Percentiles rank a stretch among this genome's conserved stretches.
Conservation (phyloP, 1,284 basidiomycete species). For the Sphagnurus paluster region DNA sequence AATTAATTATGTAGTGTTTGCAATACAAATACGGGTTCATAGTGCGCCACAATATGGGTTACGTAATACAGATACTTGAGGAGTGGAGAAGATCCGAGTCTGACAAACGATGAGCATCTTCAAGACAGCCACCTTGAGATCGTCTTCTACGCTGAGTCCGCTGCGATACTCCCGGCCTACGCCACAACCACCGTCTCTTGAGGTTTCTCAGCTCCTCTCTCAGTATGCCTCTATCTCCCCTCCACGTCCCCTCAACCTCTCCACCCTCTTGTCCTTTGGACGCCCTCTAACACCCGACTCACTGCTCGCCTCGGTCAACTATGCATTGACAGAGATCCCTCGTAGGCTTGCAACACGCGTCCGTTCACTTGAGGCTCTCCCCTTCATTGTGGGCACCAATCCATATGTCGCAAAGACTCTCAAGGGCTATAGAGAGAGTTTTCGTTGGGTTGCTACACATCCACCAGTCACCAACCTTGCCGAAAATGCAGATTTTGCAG, state of each 20-base stretch:
- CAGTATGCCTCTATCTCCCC: constrained; percentile 52
- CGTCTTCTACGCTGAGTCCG: background rate
- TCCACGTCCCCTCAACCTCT: constrained; percentile 66
- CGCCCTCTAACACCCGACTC: constrained; percentile 69
- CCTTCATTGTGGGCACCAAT: constrained; percentile 89
- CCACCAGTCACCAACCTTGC: constrained; percentile 64
- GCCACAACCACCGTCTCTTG: constrained; percentile 34
- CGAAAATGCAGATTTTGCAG: constrained; percentile 72
- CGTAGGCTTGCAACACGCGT: constrained; percentile 71
- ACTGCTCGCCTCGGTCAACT: constrained; percentile 66
- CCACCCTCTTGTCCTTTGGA: constrained; percentile 70
- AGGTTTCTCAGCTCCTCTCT: constrained; percentile 50
- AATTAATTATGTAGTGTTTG: constrained; percentile 44
- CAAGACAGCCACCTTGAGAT: background rate
- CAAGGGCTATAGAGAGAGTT: constrained; percentile 73
- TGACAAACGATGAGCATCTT: too few relatives aligned
- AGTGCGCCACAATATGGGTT: background rate
- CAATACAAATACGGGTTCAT: background rate
- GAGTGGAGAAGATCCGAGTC: too few relatives aligned
- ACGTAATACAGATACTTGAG: too few relatives aligned
- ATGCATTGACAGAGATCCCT: constrained; percentile 73
- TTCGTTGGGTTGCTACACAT: constrained; percentile 71
- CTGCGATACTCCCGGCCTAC: constrained; percentile 27
- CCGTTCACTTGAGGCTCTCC: constrained; percentile 67
- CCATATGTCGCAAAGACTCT: constrained; percentile 81